phyloP scores from a whole-genome alignment of 148 eudicot species.

The Heliamphora exappendiculata region DNA sequence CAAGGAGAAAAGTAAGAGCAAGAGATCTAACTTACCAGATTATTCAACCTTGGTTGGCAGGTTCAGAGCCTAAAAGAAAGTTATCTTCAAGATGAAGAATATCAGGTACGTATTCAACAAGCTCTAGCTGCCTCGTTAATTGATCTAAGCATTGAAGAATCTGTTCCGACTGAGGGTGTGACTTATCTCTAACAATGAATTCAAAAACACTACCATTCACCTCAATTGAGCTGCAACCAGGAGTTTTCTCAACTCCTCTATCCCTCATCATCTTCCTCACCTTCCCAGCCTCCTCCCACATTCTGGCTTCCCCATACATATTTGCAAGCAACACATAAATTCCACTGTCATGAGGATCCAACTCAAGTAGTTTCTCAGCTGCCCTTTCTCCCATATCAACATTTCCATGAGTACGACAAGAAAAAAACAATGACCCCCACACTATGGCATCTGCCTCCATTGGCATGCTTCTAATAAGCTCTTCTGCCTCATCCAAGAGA shows the following conservation, averaged over 20 bases:
- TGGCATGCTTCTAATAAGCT: constrained; percentile 48
- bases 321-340: constrained; percentile 48
- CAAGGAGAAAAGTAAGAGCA: not conserved
- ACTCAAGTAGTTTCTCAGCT: constrained; percentile 46
- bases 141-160: constrained; percentile 39
- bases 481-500: constrained; percentile 48
- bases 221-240: constrained; percentile 61
- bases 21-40: constrained; percentile 2
- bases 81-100: constrained; percentile 17
- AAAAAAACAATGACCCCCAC: constrained; percentile 54
- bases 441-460: constrained; percentile 52
- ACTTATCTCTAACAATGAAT: constrained; percentile 45
- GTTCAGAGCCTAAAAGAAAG: constrained; percentile 11
- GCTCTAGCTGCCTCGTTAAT: constrained; percentile 38
- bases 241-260: constrained; percentile 49
- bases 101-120: constrained; percentile 18
- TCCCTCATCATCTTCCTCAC: constrained; percentile 47
- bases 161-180: constrained; percentile 37
- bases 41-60: not conserved
- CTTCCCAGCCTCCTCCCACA: constrained; percentile 53
- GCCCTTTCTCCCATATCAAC: constrained; percentile 57
- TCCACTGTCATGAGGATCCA: constrained; percentile 60
- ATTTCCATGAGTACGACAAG: constrained; percentile 49
- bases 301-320: constrained; percentile 53
- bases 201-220: constrained; percentile 44